Conservation (phyloP, 2,329 filamentous ascomycete genomes). For the Coniochaeta sp. region DNA sequence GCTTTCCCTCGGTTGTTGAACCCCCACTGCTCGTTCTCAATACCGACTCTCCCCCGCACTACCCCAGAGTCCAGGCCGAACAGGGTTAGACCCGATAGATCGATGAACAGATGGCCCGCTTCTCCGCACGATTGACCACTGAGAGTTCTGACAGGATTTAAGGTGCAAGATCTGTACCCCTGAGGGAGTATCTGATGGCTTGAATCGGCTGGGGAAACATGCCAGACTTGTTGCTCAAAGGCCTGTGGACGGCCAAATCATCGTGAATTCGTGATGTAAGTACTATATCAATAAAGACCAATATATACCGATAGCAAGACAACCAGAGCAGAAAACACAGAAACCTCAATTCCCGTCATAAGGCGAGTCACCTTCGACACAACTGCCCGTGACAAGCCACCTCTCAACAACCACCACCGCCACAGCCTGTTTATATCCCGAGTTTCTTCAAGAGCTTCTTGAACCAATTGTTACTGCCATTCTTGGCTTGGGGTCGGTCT, state of each 20-base stretch:
- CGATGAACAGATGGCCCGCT: neutral
- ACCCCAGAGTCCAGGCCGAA: conserved; percentile 1
- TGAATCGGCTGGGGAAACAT: neutral
- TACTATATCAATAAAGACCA: neutral
- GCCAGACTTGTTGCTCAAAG: neutral
- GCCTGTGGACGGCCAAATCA: neutral
- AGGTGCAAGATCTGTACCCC: too few relatives aligned
- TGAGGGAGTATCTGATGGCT: too few relatives aligned
- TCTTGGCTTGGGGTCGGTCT: conserved; percentile 4
- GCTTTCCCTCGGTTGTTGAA: neutral
- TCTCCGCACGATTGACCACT: neutral
- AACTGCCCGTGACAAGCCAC: neutral
- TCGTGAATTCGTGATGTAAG: neutral
- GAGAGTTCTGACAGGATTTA: too few relatives aligned
- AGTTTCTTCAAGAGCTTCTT: conserved; percentile 2
- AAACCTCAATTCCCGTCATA: neutral
- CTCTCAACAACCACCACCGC: too few relatives aligned
- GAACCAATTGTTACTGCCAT: conserved; percentile 2
- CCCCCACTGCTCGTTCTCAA: neutral
- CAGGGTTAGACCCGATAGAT: neutral
- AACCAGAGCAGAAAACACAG: neutral
- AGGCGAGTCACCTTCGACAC: neutral
- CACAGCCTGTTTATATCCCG: neutral
- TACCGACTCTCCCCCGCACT: neutral
- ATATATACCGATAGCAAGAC: neutral